phyloP scores from a whole-genome alignment of 2,329 filamentous ascomycete genomes.

The Colletotrichum falcatum region DNA sequence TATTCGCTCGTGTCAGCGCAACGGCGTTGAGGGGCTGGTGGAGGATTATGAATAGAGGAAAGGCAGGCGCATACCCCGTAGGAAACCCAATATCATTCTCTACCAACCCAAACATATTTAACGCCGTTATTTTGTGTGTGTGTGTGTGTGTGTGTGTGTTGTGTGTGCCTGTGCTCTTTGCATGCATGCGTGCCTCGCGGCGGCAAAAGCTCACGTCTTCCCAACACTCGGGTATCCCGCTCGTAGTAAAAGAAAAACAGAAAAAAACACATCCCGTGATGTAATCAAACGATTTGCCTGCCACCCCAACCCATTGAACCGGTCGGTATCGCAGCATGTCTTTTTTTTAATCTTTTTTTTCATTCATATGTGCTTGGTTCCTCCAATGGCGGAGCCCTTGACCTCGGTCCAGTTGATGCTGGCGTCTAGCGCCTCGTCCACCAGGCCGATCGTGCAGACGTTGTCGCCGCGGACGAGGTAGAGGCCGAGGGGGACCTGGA shows the following conservation, averaged over 20 bases:
- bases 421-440: constrained; percentile 89
- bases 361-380: constrained; percentile 77
- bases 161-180: neutral
- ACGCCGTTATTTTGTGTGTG: constrained; percentile 39
- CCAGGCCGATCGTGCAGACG: constrained; percentile 87
- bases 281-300: constrained; percentile 30
- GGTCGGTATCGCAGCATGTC: neutral
- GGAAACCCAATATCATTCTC: constrained; percentile 42
- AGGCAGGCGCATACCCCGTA: constrained; percentile 40
- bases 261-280: constrained; percentile 43
- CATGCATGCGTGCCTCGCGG: constrained; percentile 13
- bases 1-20: constrained; percentile 25
- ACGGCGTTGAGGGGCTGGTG: constrained; percentile 12
- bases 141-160: neutral
- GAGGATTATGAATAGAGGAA: constrained; percentile 27
- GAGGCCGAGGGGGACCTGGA: constrained; percentile 84
- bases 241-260: constrained; percentile 14
- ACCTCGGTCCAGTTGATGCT: constrained; percentile 96
- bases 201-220: constrained; percentile 31
- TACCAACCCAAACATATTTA: constrained; percentile 40
- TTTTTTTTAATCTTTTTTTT: neutral
- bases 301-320: constrained; percentile 37
- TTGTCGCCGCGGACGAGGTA: constrained; percentile 96
- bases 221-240: constrained; percentile 39
- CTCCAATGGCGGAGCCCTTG: constrained; percentile 83